Base-by-base conservation (phyloP, 2,329 filamentous ascomycete species). In the Samsoniella hepiali region DNA sequence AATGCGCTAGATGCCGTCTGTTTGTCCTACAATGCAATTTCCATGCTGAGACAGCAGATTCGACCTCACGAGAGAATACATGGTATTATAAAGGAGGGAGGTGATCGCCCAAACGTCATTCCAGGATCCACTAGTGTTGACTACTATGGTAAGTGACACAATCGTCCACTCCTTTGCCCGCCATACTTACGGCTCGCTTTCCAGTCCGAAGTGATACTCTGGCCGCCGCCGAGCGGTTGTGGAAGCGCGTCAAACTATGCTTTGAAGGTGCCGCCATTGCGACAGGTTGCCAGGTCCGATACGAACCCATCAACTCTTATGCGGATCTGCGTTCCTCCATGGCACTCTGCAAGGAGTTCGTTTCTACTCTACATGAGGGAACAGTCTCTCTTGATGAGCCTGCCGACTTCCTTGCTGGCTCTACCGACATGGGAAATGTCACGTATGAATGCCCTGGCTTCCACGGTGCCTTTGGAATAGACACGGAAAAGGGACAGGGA, bases 1-100 rank as follows among this genome's bases (percentile, higher is more conserved):
- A 84, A 84, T 66, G 81, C 81, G 0, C 74, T 83, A 2, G 81
- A 84, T 65, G 81, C 81, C 8, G 68, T 81, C 10, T 77, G 82
- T 1, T 66, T 75, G 7, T 71, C 72, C 0, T 76, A 77, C 68
- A 77, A 73, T 72, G 60, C 75, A 65, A 72, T 84, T 50, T 74
- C 77, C 15, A 74, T 81, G 63, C 69, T 83, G 34, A 76, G 81
- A 3, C 81, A 84, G 71, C 82, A 84, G 68, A 76, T 81, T 9
- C 72, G 71, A 6, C 80, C 81, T 0, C 72, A 78, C 10, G 76
- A 82, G 63, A 77, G 82, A 15, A 76, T 84, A n/a, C 80, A 84
- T 65, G 79, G 78, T 53, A 76, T 82, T 2, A 78, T 84, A 58
- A 70, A 72, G 7, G 71, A 79, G 15, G 76, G 73, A 0, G 77